These are phyloP conservation scores for Niveomyces coronatus DNA, from an alignment of 2,329 filamentous ascomycete species.

Conservation along the genomic window DNA sequence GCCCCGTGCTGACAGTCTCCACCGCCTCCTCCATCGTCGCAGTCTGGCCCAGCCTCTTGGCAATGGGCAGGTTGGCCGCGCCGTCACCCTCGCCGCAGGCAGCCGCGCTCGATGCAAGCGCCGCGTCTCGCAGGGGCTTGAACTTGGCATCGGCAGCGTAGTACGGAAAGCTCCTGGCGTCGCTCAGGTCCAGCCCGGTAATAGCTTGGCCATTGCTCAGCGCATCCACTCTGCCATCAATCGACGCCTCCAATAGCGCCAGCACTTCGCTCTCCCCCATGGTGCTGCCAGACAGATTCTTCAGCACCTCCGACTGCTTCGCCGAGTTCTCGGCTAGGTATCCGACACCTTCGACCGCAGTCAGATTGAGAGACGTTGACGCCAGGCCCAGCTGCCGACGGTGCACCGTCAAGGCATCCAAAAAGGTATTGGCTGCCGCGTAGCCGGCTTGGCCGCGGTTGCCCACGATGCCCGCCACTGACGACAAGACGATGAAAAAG, in stretches of 20 bases:
- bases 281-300: constrained; percentile 36
- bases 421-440: constrained; percentile 37
- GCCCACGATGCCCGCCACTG: constrained; percentile 39
- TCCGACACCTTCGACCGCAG: constrained; percentile 38
- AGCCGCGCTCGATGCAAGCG: constrained; percentile 18
- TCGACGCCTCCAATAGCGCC: constrained; percentile 40
- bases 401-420: constrained; percentile 31
- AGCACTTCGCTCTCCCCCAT: constrained; percentile 45
- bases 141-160: constrained; percentile 47
- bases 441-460: constrained; percentile 44
- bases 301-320: constrained; percentile 34
- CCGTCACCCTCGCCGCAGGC: constrained; percentile 3
- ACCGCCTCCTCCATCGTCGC: constrained; percentile 14
- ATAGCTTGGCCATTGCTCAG: constrained; percentile 41
- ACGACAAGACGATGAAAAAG: constrained; percentile 46
- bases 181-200: constrained; percentile 40
- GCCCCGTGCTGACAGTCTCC: constrained; percentile 15
- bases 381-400: constrained; percentile 29
- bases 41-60: constrained; percentile 13
- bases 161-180: constrained; percentile 35
- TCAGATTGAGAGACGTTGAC: constrained; percentile 41
- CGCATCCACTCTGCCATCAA: constrained; percentile 31
- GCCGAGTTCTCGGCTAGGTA: constrained; percentile 38
- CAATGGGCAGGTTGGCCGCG: constrained; percentile 10
- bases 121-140: constrained; percentile 32